Base-by-base conservation (phyloP, 2,329 filamentous ascomycete genomes). In the Aspergillus neoniger region DNA sequence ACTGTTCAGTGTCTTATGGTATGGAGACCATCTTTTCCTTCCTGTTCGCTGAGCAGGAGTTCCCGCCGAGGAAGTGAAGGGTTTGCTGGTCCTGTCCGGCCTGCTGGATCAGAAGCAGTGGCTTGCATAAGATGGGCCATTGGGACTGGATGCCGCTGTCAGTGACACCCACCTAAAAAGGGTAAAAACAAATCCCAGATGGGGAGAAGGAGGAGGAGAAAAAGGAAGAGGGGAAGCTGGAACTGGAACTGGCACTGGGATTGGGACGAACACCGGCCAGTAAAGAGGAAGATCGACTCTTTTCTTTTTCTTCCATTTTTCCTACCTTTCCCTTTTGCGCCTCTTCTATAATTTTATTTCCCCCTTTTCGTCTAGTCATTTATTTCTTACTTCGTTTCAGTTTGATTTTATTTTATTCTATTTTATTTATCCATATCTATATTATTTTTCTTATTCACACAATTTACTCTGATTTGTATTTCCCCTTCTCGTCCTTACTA, bases 121-220 rank as follows among this genome's bases (percentile, higher is more conserved):
- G 72, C 71, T 69, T 73, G 69, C 70, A 73, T 71, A 63, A 70
- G 68, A 66, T 63, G 70, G 67, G 57, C 63, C 58, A 69, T 65
- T 60, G 48, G 60, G 63, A 68, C 65, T 66, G 67, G 59, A 57
- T 61, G 64, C 64, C 62, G 63, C 67, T 69, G 69, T 68, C 69
- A 72, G 67, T 71, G 63, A 69, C 63, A 69, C 65, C 63, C 55
- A 53, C 65, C 59, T 17, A 64, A 67, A 67, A 65, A 54, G 55
- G 59, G 64, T 62, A 59, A 64, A 61, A 61, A 58, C 52, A 61
- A 47, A 19, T 62, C 47, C 60, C 58, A 50, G 62, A 63, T 36
- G 57, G 62, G 60, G 62, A 57, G 49, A 59, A 54, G 44, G 25
- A 55, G 55, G 62, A 57, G 53, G 39, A 55, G 61, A 60, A 55